Evolutionary conservation across 2,329 filamentous ascomycete species (phyloP).

Genomic region (Epichloe amarillans): DNA sequence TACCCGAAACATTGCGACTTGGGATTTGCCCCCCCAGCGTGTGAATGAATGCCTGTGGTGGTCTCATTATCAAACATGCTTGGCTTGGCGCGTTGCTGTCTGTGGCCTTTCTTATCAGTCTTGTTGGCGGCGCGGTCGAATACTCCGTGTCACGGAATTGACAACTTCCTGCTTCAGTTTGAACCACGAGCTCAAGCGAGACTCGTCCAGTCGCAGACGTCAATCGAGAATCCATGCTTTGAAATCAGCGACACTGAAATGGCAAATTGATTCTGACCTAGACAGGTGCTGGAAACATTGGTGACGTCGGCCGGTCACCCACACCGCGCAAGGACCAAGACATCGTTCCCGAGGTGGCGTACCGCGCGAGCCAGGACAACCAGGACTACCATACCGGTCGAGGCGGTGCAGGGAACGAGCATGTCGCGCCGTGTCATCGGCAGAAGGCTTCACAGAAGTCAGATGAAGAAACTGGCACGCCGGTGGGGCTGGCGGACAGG

Average conservation of each 20-base stretch:
- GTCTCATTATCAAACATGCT: not conserved
- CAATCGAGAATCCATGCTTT: not conserved
- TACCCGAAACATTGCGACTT: not conserved
- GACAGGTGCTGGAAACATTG: constrained; percentile 45
- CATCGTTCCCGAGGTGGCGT: constrained; percentile 37
- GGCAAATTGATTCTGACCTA: not conserved
- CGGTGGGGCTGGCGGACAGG: constrained; percentile 39
- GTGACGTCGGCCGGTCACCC: constrained; percentile 29
- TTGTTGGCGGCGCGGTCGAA: not conserved
- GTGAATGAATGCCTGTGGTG: not conserved
- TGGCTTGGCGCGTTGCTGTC: not conserved
- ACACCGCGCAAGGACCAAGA: constrained; percentile 35
- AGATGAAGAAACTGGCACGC: constrained; percentile 12
- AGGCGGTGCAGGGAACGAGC: constrained; percentile 46
- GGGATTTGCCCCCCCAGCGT: not conserved
- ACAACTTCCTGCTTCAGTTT: not conserved
- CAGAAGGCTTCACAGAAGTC: constrained; percentile 18
- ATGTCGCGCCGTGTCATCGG: constrained; percentile 20
- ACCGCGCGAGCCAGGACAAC: constrained; percentile 33
- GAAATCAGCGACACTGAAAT: too few species aligned
- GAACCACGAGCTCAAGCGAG: not conserved
- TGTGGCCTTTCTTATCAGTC: not conserved
- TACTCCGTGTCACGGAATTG: not conserved
- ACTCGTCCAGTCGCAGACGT: not conserved
- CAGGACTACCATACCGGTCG: constrained; percentile 44